Evolutionary conservation across 2,329 filamentous ascomycete species (phyloP).

Genomic region (Penicillium sp.): DNA sequence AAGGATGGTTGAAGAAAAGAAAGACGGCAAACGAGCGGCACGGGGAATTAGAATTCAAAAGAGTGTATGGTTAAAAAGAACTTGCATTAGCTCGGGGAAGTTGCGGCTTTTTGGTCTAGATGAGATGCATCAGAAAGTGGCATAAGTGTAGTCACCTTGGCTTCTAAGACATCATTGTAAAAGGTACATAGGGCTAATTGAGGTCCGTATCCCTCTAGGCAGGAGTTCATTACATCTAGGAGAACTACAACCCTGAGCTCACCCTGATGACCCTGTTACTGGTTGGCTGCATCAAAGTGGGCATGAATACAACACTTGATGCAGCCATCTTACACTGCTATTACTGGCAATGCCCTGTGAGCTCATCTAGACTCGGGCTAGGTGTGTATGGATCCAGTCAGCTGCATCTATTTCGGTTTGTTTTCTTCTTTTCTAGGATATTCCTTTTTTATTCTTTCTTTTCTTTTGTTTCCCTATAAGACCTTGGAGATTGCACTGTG

Average conservation of each 20-base stretch:
- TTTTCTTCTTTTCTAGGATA: not conserved
- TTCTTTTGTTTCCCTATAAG: not conserved
- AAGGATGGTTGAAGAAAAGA: constrained; percentile 20
- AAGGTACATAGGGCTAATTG: constrained; percentile 7
- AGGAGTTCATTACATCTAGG: constrained; percentile 26
- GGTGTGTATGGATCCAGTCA: constrained; percentile 2
- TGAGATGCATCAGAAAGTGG: constrained; percentile 21
- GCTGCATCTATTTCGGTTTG: constrained; percentile 1
- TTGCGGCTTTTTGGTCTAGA: constrained; percentile 19
- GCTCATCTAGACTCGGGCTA: constrained; percentile 4
- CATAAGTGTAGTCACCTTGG: not conserved
- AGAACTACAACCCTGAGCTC: constrained; percentile 19
- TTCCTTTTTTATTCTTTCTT: not conserved
- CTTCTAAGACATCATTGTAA: not conserved
- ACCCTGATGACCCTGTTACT: constrained; percentile 12
- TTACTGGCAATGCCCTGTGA: constrained; percentile 15
- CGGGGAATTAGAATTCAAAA: constrained; percentile 9
- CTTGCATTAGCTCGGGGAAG: constrained; percentile 13
- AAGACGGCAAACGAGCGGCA: constrained; percentile 11
- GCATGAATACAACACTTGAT: constrained; percentile 10
- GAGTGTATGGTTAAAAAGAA: constrained; percentile 11
- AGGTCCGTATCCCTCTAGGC: constrained; percentile 20
- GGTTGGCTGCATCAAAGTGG: constrained; percentile 25
- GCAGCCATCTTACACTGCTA: constrained; percentile 22
- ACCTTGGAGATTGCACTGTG: not conserved